Percentiles rank a stretch among this genome's conserved stretches.
Evolutionary conservation across 2,329 filamentous ascomycete genomes (phyloP).

Genomic region (Alternaria angustiovoidea): DNA sequence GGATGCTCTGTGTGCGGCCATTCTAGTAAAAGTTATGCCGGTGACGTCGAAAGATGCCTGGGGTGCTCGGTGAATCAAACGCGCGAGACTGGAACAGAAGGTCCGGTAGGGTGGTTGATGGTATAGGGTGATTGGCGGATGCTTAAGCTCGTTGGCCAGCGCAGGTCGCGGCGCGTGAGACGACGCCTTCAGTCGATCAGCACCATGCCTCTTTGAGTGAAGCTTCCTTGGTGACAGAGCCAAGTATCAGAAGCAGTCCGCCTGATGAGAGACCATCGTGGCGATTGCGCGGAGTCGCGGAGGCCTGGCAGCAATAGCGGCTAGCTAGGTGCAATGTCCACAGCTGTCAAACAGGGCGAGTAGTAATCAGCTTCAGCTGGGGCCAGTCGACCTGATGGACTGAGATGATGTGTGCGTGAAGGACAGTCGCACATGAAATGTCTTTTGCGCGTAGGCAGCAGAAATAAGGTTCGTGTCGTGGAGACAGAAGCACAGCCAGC

Average conservation of each 20-base stretch:
- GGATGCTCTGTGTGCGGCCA: slow-evolving; percentile 14
- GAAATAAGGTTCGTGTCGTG: slow-evolving; percentile 18
- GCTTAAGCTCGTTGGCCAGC: slow-evolving; percentile 33
- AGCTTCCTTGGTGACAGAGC: slow-evolving; percentile 23
- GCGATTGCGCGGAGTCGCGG: slow-evolving; percentile 7
- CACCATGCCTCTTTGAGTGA: slow-evolving; percentile 23
- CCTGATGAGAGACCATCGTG: slow-evolving; percentile 18
- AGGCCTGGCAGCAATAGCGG: slow-evolving; percentile 5
- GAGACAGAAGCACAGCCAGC: slow-evolving; percentile 21
- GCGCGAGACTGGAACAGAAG: slow-evolving; percentile 13
- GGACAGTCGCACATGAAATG: slow-evolving; percentile 4
- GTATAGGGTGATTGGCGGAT: slow-evolving; percentile 28
- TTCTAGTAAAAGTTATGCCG: slow-evolving; percentile 1
- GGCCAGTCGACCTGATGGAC: not conserved
- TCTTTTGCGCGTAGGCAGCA: slow-evolving; percentile 18
- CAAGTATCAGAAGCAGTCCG: slow-evolving; percentile 26
- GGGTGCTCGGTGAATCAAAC: slow-evolving; percentile 10
- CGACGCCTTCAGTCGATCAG: slow-evolving; percentile 32
- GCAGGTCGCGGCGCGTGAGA: slow-evolving; percentile 10
- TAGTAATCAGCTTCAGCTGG: slow-evolving; percentile 4
- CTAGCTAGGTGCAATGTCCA: not conserved
- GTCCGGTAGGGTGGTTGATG: slow-evolving; percentile 35
- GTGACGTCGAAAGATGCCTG: slow-evolving; percentile 12
- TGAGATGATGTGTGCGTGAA: slow-evolving; percentile 6
- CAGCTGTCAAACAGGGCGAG: slow-evolving; percentile 6